Evolutionary conservation across 331 rosid genomes (phyloP).

Genomic region (Telfairia occidentalis): DNA sequence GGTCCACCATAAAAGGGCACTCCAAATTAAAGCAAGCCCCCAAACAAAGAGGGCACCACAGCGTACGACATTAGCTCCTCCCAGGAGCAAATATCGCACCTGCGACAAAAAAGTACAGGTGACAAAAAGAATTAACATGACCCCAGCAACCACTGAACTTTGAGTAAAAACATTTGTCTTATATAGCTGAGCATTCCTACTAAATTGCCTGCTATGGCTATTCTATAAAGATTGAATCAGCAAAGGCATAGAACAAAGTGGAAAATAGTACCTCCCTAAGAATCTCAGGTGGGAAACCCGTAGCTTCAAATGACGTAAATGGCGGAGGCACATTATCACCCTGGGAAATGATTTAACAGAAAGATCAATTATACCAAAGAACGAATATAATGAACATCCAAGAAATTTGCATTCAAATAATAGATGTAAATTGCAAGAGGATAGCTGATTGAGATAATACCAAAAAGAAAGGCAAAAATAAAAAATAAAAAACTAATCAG

Average conservation of each 20-base stretch:
- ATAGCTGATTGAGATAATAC: neutral
- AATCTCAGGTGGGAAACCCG: conserved; percentile 82
- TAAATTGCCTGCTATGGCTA: conserved; percentile 25
- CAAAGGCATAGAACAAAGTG: conserved; percentile 2
- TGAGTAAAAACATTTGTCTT: conserved; percentile 37
- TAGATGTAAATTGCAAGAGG: neutral
- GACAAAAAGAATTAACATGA: conserved; percentile 63
- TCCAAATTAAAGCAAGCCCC: conserved; percentile 92
- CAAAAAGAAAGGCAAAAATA: neutral
- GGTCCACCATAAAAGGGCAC: conserved; percentile 95
- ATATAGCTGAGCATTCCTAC: conserved; percentile 30
- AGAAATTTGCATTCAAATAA: neutral
- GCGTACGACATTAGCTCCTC: conserved; percentile 99
- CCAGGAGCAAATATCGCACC: conserved; percentile 99
- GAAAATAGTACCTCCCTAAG: conserved; percentile 78
- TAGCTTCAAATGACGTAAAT: conserved; percentile 48
- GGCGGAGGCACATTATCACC: conserved; percentile 89
- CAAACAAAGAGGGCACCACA: conserved; percentile 88
- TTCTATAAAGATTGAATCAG: conserved; percentile 9
- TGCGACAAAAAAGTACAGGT: conserved; percentile 91
- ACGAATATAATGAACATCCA: neutral
- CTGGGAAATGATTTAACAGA: conserved; percentile 25
- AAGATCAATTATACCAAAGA: neutral
- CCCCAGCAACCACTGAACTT: conserved; percentile 70
- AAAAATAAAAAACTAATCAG: neutral